Base-by-base conservation (phyloP, 1,284 basidiomycete species). In the Ceratobasidium papillatum region DNA sequence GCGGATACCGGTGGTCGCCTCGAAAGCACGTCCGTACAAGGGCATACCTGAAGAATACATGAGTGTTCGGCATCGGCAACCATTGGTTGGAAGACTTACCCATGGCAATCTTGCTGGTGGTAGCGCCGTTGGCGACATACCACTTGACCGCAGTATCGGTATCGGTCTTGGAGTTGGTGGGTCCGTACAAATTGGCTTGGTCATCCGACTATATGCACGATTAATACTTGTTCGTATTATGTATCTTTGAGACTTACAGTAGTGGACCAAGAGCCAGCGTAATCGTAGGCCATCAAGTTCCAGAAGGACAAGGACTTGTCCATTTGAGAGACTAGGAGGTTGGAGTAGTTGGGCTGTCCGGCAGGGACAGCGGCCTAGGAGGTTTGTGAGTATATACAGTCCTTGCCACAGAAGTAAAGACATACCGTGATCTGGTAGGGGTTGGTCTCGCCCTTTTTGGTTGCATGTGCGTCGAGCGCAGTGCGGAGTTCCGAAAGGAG, bases 1-100 rank as follows among this genome's bases (percentile, higher is more conserved):
- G 8, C 94, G 93, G 45, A 94, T 86, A 0, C 95, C 95, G 54
- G 82, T 81, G 0, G 94, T 96, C 62, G 89, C 84, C 80, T 92
- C 89, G 81, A 97, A 98, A 0, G 91, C 90, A 75, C 93, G 90
- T 0, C 95, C 95, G 79, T 95, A 95, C 1, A 94, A 83, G 1
- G 94, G 94, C 79, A 96, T 90, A 27, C 92, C 91, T 91, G 51
- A 14, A 4, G 17, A 59, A 47, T 72, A 17, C 9, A 45, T 65
- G 36, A 32, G 27, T 41, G 17, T 71, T 61, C 49, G 19, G 19
- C 43, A 25, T 12, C 76, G 76, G 78, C 22, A 19, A 1, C 2
- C 9, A 61, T 25, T 62, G n/a, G n/a, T 32, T 12, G 30, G 7
- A 25, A 30, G 76, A 80, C 81, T 79, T 80, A 88, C 95, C 95